These are phyloP conservation scores for Powellomyces hirtus DNA, from an alignment of 192 early-diverging fungal species.

Conservation along the genomic window DNA sequence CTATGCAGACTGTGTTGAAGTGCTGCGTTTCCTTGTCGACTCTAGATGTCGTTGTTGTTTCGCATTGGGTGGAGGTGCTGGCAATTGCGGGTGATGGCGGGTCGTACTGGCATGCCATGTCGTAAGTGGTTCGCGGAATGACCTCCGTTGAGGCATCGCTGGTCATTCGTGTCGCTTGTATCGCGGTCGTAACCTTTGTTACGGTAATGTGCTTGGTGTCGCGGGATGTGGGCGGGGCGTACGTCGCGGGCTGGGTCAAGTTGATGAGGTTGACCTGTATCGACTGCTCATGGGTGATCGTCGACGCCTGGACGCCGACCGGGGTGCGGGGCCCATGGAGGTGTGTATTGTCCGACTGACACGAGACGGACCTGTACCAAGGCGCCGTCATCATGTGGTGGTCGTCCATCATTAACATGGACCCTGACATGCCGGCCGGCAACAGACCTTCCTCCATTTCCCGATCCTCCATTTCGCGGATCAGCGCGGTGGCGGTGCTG, in stretches of 20 bases:
- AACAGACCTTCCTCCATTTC: constrained; percentile 26
- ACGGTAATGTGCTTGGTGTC: not conserved
- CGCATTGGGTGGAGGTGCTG: not conserved
- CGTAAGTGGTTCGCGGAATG: not conserved
- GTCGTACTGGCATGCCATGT: not conserved
- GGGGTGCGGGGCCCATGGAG: not conserved
- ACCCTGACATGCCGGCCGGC: not conserved
- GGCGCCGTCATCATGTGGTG: not conserved
- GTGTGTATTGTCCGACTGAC: not conserved
- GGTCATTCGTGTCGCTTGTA: not conserved
- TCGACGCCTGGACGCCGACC: not conserved
- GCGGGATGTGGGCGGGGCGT: not conserved
- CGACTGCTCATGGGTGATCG: constrained; percentile 7
- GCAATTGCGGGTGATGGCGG: not conserved
- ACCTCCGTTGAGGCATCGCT: not conserved
- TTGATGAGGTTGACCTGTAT: constrained; percentile 10
- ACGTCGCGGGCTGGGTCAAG: not conserved
- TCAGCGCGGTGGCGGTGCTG: constrained; percentile 3
- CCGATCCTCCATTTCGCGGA: constrained; percentile 16
- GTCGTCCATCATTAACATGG: not conserved
- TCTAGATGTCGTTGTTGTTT: not conserved
- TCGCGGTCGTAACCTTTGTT: not conserved
- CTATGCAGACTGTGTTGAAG: not conserved
- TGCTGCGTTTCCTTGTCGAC: not conserved
- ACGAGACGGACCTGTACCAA: not conserved